These are phyloP conservation scores for Funneliformis geosporum DNA, from an alignment of 192 early-diverging fungal genomes.

Conservation along the genomic window DNA sequence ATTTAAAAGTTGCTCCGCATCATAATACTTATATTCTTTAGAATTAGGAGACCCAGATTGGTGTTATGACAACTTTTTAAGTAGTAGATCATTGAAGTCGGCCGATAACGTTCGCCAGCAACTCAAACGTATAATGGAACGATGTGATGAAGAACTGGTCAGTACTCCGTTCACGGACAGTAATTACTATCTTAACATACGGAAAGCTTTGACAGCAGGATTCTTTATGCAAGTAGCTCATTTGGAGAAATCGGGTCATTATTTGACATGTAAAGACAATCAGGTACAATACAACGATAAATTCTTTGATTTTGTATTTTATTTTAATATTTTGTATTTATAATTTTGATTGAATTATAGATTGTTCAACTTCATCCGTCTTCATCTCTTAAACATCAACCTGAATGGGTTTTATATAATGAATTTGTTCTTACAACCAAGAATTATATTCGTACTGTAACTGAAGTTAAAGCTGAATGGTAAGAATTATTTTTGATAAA, in stretches of 20 bases:
- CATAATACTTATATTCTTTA: slow-evolving; percentile 14
- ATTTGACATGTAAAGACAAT: slow-evolving; percentile 96
- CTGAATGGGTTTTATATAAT: slow-evolving; percentile 99
- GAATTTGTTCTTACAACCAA: slow-evolving; percentile 97
- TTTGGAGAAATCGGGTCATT: slow-evolving; percentile 82
- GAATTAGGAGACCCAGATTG: slow-evolving; percentile 74
- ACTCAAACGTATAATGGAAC: slow-evolving; percentile 80
- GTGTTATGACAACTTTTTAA: slow-evolving; percentile 95
- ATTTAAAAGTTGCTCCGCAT: not conserved
- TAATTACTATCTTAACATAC: slow-evolving; percentile 84
- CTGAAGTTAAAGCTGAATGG: slow-evolving; percentile 88
- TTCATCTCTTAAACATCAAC: slow-evolving; percentile 81
- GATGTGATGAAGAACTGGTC: slow-evolving; percentile 64
- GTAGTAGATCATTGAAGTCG: slow-evolving; percentile 81
- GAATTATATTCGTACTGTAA: slow-evolving; percentile 94
- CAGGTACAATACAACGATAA: slow-evolving; percentile 52
- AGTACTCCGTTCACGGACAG: slow-evolving; percentile 72
- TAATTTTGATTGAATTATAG: slow-evolving; percentile 18
- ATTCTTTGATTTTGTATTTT: not conserved
- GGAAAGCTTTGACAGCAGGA: slow-evolving; percentile 85
- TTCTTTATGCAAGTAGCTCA: slow-evolving; percentile 99
- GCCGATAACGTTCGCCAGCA: slow-evolving; percentile 93
- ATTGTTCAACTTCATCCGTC: slow-evolving; percentile 92
- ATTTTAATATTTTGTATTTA: slow-evolving; percentile 18
- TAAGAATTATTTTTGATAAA: slow-evolving; percentile 1